phyloP scores from a whole-genome alignment of 805 yeast species.

The Cyberlindnera suaveolens region DNA sequence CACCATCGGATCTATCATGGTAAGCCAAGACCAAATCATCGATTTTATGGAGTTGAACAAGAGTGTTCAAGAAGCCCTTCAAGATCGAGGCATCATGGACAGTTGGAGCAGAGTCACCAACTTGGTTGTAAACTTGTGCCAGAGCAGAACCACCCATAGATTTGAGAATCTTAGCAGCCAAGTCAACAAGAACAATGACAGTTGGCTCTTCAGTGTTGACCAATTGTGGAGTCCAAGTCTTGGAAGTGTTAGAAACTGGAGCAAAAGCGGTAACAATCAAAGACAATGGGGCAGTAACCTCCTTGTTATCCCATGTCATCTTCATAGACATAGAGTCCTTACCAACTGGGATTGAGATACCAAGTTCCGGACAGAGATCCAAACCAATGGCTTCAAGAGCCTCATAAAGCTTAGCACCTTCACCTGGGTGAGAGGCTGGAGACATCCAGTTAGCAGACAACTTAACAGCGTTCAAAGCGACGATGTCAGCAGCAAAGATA shows the following conservation, averaged over 20 bases:
- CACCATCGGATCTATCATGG: conserved; percentile 97
- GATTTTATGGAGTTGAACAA: conserved; percentile 63
- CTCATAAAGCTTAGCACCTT: conserved; percentile 90
- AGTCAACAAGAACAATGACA: conserved; percentile 71
- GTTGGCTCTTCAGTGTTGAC: conserved; percentile 45
- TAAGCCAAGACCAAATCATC: conserved; percentile 66
- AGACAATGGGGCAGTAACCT: conserved; percentile 93
- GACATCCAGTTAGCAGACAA: conserved; percentile 99
- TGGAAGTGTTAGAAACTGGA: conserved; percentile 76
- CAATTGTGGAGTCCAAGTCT: conserved; percentile 93
- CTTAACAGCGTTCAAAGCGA: conserved; percentile 66
- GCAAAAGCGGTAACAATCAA: conserved; percentile 88
- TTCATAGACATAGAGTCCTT: conserved; percentile 99
- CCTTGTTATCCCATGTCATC: conserved; percentile 92
- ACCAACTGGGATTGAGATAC: conserved; percentile 93
- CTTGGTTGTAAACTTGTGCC: conserved; percentile 86
- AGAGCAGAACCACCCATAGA: conserved; percentile 91
- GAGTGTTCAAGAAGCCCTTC: conserved; percentile 63
- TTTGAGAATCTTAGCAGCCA: conserved; percentile 46
- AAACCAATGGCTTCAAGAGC: conserved; percentile 96
- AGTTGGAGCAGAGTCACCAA: conserved; percentile 78
- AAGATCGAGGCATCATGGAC: conserved; percentile 64
- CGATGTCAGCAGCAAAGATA: conserved; percentile 83
- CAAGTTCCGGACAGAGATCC: conserved; percentile 90
- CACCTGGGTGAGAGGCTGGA: conserved; percentile 91